Evolutionary conservation across 495 filamentous ascomycete species (phyloP).

Genomic region (Talaromyces wortmannii): DNA sequence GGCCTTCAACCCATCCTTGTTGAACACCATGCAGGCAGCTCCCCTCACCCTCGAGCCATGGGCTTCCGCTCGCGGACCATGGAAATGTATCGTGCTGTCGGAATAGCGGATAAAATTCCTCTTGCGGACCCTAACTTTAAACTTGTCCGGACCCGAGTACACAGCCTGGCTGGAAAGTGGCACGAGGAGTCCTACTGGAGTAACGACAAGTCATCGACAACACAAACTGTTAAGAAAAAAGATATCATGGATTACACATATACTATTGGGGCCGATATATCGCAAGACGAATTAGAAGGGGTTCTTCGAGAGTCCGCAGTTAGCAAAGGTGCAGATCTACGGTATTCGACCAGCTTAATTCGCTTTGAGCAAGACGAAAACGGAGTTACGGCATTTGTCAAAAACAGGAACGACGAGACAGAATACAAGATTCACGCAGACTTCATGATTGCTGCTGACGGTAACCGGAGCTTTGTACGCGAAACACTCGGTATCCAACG

Average conservation of each 20-base stretch:
- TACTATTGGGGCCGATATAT: conserved; percentile 12
- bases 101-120: conserved; percentile 18
- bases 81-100: conserved; percentile 23
- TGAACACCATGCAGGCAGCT: conserved; percentile 19
- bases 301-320: conserved; percentile 16
- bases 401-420: conserved; percentile 3
- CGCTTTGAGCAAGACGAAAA: conserved; percentile 12
- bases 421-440: conserved; percentile 10
- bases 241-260: conserved; percentile 6
- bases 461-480: conserved; percentile 21
- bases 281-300: conserved; percentile 24
- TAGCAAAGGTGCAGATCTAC: conserved; percentile 22
- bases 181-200: conserved; percentile 17
- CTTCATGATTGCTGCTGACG: conserved; percentile 28
- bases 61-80: conserved; percentile 26
- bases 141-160: conserved; percentile 19
- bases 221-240: conserved; percentile 4
- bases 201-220: background rate
- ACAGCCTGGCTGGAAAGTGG: conserved; percentile 20
- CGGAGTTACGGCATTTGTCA: conserved; percentile 10
- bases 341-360: conserved; percentile 9
- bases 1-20: conserved; percentile 20
- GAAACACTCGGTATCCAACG: conserved; percentile 17
- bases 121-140: conserved; percentile 13
- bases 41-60: conserved; percentile 23